These are phyloP conservation scores for Sarcodon sp. DNA, from an alignment of 768 basidiomycete species.

Conservation along the genomic window DNA sequence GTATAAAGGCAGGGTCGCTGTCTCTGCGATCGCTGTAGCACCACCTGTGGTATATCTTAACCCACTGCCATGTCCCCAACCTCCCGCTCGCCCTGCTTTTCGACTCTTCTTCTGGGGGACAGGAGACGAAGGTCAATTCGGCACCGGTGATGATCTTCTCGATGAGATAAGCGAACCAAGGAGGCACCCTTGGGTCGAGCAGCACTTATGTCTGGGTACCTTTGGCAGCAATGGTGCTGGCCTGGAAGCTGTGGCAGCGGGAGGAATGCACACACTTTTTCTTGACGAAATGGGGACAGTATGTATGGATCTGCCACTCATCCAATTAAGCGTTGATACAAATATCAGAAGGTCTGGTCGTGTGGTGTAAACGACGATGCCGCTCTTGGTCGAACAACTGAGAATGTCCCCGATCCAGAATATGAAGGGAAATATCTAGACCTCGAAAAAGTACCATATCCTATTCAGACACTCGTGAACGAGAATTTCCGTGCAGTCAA, in stretches of 20 bases:
- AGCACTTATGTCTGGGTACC: constrained; percentile 21
- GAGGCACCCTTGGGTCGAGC: constrained; percentile 25
- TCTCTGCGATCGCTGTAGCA: too few relatives aligned
- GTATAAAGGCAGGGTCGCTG: too few relatives aligned
- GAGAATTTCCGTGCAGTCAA: constrained; percentile 27
- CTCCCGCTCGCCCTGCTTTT: too few relatives aligned
- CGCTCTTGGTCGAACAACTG: constrained; percentile 5
- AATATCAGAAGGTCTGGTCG: constrained; percentile 5
- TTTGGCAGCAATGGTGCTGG: constrained; percentile 19
- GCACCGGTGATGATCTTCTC: background rate
- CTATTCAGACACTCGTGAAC: constrained; percentile 15
- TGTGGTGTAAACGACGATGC: constrained; percentile 6
- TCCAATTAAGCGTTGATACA: background rate
- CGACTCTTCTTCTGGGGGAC: constrained; percentile 5
- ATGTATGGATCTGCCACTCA: background rate
- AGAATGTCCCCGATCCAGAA: background rate
- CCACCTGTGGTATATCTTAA: too few relatives aligned
- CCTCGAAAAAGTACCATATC: constrained; percentile 8
- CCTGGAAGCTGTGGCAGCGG: constrained; percentile 25
- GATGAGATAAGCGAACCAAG: background rate
- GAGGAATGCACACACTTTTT: constrained; percentile 33
- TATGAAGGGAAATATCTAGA: background rate
- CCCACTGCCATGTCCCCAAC: too few relatives aligned
- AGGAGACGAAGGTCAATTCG: constrained; percentile 1
- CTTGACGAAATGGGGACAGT: constrained; percentile 30